phyloP scores from a whole-genome alignment of 352 stramenopile species.

The Phytophthora palmivora region DNA sequence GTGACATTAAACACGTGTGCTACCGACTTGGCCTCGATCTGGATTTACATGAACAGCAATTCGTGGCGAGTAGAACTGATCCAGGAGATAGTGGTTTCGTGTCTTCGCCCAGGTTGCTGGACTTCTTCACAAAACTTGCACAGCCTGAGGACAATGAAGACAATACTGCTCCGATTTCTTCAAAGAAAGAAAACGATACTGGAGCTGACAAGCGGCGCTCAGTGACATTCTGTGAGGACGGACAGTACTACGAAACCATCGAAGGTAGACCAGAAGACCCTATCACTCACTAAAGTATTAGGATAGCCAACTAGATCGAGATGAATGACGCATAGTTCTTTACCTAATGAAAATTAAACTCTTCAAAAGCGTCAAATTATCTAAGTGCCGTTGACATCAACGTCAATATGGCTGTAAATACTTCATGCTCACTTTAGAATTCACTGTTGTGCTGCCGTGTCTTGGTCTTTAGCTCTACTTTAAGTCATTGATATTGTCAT shows the following conservation, averaged over 20 bases:
- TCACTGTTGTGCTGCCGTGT: conserved; percentile 11
- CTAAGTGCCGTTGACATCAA: neutral
- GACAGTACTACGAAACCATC: conserved; percentile 24
- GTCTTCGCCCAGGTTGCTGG: conserved; percentile 61
- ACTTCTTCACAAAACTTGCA: conserved; percentile 64
- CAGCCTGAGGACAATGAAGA: conserved; percentile 14
- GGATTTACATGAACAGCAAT: conserved; percentile 67
- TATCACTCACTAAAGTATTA: conserved; percentile 18
- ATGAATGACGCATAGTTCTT: conserved; percentile 3
- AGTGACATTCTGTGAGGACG: conserved; percentile 34
- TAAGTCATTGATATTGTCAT: neutral
- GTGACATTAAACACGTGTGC: conserved; percentile 78
- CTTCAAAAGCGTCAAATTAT: neutral
- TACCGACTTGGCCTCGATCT: conserved; percentile 74
- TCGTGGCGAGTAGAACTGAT: conserved; percentile 58
- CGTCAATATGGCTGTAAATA: conserved; percentile 6
- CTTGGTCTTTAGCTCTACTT: conserved; percentile 2
- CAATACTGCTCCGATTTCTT: conserved; percentile 1
- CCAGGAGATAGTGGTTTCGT: conserved; percentile 62
- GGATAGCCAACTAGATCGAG: neutral
- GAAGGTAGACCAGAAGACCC: conserved; percentile 6
- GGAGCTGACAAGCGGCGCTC: conserved; percentile 20
- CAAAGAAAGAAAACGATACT: conserved; percentile 15
- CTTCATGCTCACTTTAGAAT: conserved; percentile 13
- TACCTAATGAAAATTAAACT: neutral